Base-by-base conservation (phyloP, 2,329 filamentous ascomycete species). In the Fusarium multiceps region DNA sequence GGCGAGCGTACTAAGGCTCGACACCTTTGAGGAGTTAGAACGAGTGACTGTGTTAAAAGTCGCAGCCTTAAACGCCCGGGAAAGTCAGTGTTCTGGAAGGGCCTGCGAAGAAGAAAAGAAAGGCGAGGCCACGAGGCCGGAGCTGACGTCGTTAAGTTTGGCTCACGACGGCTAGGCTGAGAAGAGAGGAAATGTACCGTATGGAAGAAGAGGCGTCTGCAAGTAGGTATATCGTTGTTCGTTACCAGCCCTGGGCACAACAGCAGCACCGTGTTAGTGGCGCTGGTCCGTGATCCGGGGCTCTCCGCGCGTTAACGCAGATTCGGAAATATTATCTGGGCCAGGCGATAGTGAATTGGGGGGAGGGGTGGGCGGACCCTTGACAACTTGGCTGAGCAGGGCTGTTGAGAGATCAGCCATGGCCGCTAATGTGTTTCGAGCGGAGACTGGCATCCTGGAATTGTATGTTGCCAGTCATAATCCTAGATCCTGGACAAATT, bases 241-340 rank as follows among this genome's bases (percentile, higher is more conserved):
- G 70, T 77, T 74, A 74, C 74, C 73, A 64, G 59, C 66, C 11
- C 18, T 73, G 74, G 76, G 73, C 75, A 75, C 77, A 70, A 57
- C 77, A 75, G 68, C 75, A 74, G 72, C 71, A 71, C 72, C 68
- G 72, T 76, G 74, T 74, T 76, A 77, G 77, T 77, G 77, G 76
- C 75, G 75, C 72, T 77, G 71, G 75, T 72, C 74, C 75, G 76
- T 77, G 75, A 76, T 80, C 79, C 79, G 80, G 82, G 81, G 80
- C 79, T 82, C 79, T 80, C 80, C 78, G 79, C 79, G 77, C 79
- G 78, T 80, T 81, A 81, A 81, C 82, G 76, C 81, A 81, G 77
- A 81, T 80, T 83, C 81, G 82, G 82, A 81, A 83, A 82, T 83
- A 84, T 83, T 80, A 81, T 82, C 78, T 83, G 76, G 80, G 80